Evolutionary conservation across 2,329 filamentous ascomycete species (phyloP), one percentile per base, ranked within the genome.

Genomic region (Sporothrix sp.): DNA sequence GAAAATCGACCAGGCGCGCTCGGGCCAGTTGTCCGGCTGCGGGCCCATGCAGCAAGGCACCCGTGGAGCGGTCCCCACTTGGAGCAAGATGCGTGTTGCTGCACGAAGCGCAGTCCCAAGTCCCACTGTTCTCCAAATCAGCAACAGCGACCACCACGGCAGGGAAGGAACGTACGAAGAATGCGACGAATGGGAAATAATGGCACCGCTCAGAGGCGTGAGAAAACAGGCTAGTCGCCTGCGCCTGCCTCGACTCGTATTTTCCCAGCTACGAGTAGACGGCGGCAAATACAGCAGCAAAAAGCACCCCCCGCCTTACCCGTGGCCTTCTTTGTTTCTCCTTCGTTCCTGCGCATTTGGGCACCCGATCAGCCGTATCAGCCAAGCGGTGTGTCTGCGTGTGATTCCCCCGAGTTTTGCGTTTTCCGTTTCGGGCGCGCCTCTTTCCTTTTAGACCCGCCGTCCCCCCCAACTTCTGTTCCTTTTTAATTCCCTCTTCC

Each of bases 401-500:
- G 46, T 18, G 28, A 28, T 30, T n/a, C 43, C 33, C 45, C 32
- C 45, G 18, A 23, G 20, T 38, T 38, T 38, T 27, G 35, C 45
- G 16, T 25, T 13, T 37, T 49, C 42, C 42, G 28, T 33, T 44
- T 44, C 8, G 21, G 42, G 18, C 42, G 18, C 33, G 23, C n/a
- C 25, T 21, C 28, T 30, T 36, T 18, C 25, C 37, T 44, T 43
- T 44, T 44, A 44, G 42, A 36, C 39, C 39, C 48, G 37, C 30
- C 35, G 28, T 35, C 40, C 32, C 33, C 38, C 33, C 38, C 16
- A 30, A n/a, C 40, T 23, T 37, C 30, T 33, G 18, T 46, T 48
- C 48, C 48, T 50, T 54, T 53, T 52, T 49, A 48, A 42, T 42
- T 42, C 45, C 18, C 50, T 33, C 28, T 35, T 36, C 42, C 48